Evolutionary conservation across 2,329 filamentous ascomycete species (phyloP), one percentile per base, ranked within the genome.

Genomic region (Allantophomopsis cytisporea): DNA sequence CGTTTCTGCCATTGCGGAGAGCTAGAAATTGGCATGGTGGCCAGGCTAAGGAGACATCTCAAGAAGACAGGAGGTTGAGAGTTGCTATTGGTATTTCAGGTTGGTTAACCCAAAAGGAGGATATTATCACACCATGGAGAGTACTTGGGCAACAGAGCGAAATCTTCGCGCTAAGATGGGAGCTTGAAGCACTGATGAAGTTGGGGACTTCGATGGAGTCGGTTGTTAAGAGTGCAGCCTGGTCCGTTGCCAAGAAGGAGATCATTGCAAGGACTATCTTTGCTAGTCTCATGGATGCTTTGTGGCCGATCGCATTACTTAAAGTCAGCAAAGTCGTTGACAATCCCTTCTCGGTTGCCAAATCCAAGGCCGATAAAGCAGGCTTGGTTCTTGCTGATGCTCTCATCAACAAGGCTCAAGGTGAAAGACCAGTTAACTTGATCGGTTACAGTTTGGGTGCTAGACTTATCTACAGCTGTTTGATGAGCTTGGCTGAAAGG

Each of bases 81-180:
- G 79, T 95, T 3, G 87, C 83, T 0, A 84, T 95, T 42, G 85
- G 84, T 7, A 76, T 94, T 46, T 89, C 85, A 43, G 88, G 88
- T 30, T 94, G 87, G 88, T 67, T 94, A 11, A 80, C 73, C 2
- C 68, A 75, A 7, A 75, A 83, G 46, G 72, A 80, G 23, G 85
- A 94, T 48, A 73, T 94, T 20, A 71, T 80, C 6, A 72, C 74
- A 45, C 87, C 88, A 0, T 95, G 88, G 88, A 72, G 73, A 23
- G 77, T 78, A 14, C 62, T 96, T 21, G 83, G 82, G 2, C 64
- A 69, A 20, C 67, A 81, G 46, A 76, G 75, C 21, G 89, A 96
- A 58, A 74, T 80, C 0, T 95, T 94, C 52, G 81, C 80, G 2
- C 64, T 96, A 17, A 73, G 83, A 37, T 96, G 83, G 76, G 91